A percentile compares a stretch with the other conserved stretches of the same genome.
Evolutionary conservation across 179 eudicot genomes (phyloP).

Genomic region (Amaranthus tricolor): DNA sequence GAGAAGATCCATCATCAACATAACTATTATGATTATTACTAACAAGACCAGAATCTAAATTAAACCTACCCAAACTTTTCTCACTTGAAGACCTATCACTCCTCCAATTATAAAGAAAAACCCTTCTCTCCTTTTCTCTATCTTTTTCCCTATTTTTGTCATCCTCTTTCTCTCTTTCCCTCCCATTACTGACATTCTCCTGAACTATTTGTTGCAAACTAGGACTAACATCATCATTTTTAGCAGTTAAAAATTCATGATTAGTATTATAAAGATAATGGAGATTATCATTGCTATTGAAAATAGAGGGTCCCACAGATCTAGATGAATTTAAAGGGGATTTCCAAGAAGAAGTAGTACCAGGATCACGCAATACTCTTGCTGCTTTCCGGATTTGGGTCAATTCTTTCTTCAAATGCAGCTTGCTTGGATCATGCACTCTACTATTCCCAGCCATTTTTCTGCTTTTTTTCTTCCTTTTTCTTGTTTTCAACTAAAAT

Average conservation of each 20-base stretch:
- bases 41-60: conserved; percentile 26
- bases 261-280: conserved; percentile 18
- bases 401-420: conserved; percentile 88
- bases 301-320: conserved; percentile 42
- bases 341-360: conserved; percentile 87
- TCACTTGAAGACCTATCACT: conserved; percentile 67
- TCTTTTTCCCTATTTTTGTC: conserved; percentile 38
- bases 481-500: background rate
- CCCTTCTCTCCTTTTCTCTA: conserved; percentile 52
- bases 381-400: conserved; percentile 90
- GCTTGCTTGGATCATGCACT: conserved; percentile 72
- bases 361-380: conserved; percentile 78
- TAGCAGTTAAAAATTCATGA: conserved; percentile 17
- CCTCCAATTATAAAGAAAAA: conserved; percentile 78
- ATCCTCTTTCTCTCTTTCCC: conserved; percentile 4
- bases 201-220: conserved; percentile 8
- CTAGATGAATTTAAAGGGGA: conserved; percentile 72
- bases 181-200: conserved; percentile 21
- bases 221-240: conserved; percentile 21
- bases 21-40: background rate
- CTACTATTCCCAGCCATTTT: conserved; percentile 35
- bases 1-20: conserved; percentile 42
- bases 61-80: conserved; percentile 48
- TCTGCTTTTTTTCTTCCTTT: background rate
- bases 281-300: conserved; percentile 16